These are phyloP conservation scores for Trypanosoma avium DNA, from an alignment of 208 protist genomes.

Conservation along the genomic window DNA sequence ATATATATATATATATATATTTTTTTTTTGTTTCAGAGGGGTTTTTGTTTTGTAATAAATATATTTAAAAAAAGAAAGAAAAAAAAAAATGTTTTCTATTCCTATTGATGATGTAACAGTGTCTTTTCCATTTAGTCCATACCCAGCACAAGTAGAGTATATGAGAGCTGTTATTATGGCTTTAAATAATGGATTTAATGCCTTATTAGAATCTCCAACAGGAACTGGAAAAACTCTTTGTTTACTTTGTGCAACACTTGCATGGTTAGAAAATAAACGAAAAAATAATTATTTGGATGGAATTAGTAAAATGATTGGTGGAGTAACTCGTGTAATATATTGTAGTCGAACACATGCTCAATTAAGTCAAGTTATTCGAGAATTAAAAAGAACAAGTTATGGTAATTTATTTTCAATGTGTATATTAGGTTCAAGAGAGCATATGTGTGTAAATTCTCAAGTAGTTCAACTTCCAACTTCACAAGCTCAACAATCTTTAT, in stretches of 20 bases:
- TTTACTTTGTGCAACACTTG: constrained; percentile 94
- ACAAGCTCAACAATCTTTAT: constrained; percentile 70
- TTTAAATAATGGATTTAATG: constrained; percentile 84
- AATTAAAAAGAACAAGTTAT: constrained; percentile 95
- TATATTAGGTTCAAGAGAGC: constrained; percentile 95
- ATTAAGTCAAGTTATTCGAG: constrained; percentile 96
- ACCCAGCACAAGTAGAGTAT: constrained; percentile 93
- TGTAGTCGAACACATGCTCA: constrained; percentile 98
- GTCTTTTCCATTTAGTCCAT: constrained; percentile 93
- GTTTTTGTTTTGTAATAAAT: too few species aligned
- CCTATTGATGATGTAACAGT: constrained; percentile 53
- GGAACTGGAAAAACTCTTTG: constrained; percentile 98
- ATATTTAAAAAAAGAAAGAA: neutral
- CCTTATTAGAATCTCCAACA: constrained; percentile 96
- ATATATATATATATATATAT: neutral
- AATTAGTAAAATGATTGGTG: neutral
- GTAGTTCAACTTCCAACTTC: constrained; percentile 64
- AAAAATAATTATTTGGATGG: neutral
- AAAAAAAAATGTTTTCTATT: constrained; percentile 29
- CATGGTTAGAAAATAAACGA: constrained; percentile 66
- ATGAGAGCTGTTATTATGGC: constrained; percentile 93
- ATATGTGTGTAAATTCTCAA: constrained; percentile 96
- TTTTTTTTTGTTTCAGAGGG: too few species aligned
- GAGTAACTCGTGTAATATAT: constrained; percentile 87
- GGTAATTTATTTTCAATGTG: constrained; percentile 62